These are phyloP conservation scores for Colletotrichum liriopes DNA, from an alignment of 2,329 filamentous ascomycete species.

Conservation along the genomic window DNA sequence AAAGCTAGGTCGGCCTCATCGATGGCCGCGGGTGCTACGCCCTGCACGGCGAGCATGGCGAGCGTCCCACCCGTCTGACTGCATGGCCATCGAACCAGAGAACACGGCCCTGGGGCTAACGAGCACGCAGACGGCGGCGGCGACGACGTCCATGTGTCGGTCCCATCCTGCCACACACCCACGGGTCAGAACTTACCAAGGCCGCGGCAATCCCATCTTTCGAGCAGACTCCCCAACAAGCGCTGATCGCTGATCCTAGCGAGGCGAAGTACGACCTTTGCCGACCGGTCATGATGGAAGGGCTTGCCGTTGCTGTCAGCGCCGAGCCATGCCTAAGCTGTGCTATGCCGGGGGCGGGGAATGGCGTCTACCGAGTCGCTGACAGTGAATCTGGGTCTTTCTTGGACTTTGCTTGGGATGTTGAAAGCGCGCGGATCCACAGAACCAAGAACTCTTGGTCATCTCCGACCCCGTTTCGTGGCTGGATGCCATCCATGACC, in stretches of 20 bases:
- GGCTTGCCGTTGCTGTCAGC: background rate
- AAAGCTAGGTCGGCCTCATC: background rate
- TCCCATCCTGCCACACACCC: slow-evolving; percentile 14
- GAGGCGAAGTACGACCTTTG: background rate
- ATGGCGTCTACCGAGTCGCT: slow-evolving; percentile 26
- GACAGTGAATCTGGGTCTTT: slow-evolving; percentile 28
- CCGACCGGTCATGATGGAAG: background rate
- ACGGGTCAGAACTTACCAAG: slow-evolving; percentile 10
- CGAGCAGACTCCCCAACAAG: background rate
- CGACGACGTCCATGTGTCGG: background rate
- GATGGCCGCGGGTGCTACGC: slow-evolving; percentile 6
- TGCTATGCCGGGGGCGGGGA: background rate
- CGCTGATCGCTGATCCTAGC: background rate
- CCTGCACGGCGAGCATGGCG: slow-evolving; percentile 11
- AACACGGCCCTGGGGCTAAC: background rate
- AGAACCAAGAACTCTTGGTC: slow-evolving; percentile 35
- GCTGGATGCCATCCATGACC: background rate
- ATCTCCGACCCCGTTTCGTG: slow-evolving; percentile 15
- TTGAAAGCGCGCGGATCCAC: slow-evolving; percentile 37
- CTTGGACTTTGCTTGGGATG: slow-evolving; percentile 18
- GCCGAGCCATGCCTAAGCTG: background rate
- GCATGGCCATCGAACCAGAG: background rate
- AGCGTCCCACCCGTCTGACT: slow-evolving; percentile 7
- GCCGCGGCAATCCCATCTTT: slow-evolving; percentile 14
- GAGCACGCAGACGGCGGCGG: background rate